These are phyloP conservation scores for Eleusine indica DNA, from an alignment of 176 grass and related monocot species.

Conservation along the genomic window DNA sequence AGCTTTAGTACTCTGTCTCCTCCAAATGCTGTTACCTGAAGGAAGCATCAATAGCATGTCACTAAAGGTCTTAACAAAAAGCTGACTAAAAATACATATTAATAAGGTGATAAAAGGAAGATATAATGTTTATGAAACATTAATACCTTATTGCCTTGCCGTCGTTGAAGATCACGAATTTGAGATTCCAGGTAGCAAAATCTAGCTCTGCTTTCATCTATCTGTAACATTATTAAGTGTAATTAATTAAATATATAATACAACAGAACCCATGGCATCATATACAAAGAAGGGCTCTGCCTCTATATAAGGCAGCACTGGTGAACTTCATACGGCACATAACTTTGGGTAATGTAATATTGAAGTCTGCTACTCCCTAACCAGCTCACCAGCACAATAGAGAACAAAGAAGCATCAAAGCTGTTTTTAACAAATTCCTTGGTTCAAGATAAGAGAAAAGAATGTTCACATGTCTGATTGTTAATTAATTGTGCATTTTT, in stretches of 20 bases:
- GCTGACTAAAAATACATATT: too few relatives aligned
- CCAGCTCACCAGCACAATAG: too few relatives aligned
- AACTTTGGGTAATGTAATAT: not conserved
- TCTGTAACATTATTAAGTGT: slow-evolving; percentile 49
- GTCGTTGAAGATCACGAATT: slow-evolving; percentile 55
- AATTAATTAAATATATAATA: slow-evolving; percentile 24
- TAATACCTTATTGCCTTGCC: slow-evolving; percentile 64
- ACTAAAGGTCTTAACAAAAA: slow-evolving; percentile 9
- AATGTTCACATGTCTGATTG: too few relatives aligned
- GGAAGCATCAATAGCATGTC: slow-evolving; percentile 14
- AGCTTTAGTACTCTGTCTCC: slow-evolving; percentile 68
- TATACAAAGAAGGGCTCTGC: slow-evolving; percentile 18
- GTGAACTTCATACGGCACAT: slow-evolving; percentile 19
- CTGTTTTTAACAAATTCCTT: too few relatives aligned
- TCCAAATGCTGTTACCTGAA: slow-evolving; percentile 79
- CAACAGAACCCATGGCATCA: slow-evolving; percentile 21
- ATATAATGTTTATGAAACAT: slow-evolving; percentile 10
- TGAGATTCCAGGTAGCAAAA: slow-evolving; percentile 45
- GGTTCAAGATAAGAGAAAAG: too few relatives aligned
- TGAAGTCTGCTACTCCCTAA: too few relatives aligned
- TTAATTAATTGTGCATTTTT: too few relatives aligned
- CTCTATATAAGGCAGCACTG: not conserved
- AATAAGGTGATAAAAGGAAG: slow-evolving; percentile 6
- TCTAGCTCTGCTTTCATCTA: slow-evolving; percentile 45
- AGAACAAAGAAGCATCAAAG: too few relatives aligned